These are phyloP conservation scores for Chytriomyces sp. DNA, from an alignment of 192 early-diverging fungal species.

Conservation along the genomic window DNA sequence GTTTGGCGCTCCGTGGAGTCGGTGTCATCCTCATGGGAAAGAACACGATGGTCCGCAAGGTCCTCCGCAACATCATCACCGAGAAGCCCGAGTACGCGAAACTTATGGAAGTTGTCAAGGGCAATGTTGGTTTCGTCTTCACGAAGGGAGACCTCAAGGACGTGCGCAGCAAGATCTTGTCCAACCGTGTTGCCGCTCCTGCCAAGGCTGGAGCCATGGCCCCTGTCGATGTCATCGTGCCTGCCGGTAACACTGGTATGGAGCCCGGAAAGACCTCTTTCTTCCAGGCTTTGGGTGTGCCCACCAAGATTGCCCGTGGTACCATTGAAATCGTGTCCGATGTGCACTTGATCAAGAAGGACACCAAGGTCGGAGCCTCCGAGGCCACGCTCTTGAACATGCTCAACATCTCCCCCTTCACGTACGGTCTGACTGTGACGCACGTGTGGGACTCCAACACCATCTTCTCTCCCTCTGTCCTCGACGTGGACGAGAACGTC, in stretches of 20 bases:
- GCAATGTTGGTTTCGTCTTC: constrained; percentile 99
- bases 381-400: constrained; percentile 99
- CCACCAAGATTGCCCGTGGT: constrained; percentile 99
- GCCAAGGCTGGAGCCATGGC: constrained; percentile 94
- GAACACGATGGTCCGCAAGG: constrained; percentile 98
- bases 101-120: constrained; percentile 81
- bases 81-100: constrained; percentile 86
- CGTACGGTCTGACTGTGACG: constrained; percentile 94
- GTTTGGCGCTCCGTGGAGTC: constrained; percentile 79
- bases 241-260: constrained; percentile 99
- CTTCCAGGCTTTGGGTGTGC: constrained; percentile 99
- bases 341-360: constrained; percentile 87
- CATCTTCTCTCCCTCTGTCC: constrained; percentile 81
- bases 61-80: constrained; percentile 53
- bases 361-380: constrained; percentile 94
- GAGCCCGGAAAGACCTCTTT: constrained; percentile 99
- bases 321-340: constrained; percentile 99
- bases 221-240: constrained; percentile 90
- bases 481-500: constrained; percentile 93
- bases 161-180: constrained; percentile 84
- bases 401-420: constrained; percentile 99
- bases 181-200: constrained; percentile 96
- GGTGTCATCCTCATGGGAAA: constrained; percentile 99
- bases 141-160: constrained; percentile 97
- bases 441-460: constrained; percentile 93